Evolutionary conservation across 176 grass and related monocot species (phyloP), one percentile per base, ranked within the genome.

Genomic region (Dactylis glomerata): DNA sequence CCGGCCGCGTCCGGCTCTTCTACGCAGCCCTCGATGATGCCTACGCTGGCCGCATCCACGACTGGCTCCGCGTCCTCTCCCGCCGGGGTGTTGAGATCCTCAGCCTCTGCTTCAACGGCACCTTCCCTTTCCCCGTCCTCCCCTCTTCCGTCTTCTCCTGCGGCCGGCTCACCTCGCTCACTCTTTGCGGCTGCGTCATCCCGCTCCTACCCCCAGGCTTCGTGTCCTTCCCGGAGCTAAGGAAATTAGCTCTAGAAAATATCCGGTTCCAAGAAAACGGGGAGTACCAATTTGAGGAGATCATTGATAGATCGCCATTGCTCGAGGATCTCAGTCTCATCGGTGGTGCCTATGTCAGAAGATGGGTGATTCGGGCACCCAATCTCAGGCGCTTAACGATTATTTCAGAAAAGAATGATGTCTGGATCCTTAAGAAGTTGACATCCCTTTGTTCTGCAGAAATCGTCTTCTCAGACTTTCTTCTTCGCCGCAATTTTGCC

Each of bases 211-310:
- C 34, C 5, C 34, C 34, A 3, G 34, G 34, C 34, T 36, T 36
- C 34, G 34, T 3, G 34, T 2, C 3, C 34, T 36, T 36, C 34
- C 2, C 34, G 34, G 34, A 36, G 34, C 34, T 36, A 5, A 82
- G 30, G 20, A 37, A 6, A 3, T 37, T 83, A 61, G 59, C 0
- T 34, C 37, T 83, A 8, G 10, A 0, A 17, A 31, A 17, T 5
- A 52, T 83, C 17, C 19, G 9, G 22, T 61, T 83, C 12, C 81
- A 42, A 19, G 50, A 45, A 38, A 15, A 59, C 1, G 81, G 68
- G 37, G 68, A 83, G 68, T 59, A 73, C 26, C 51, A 83, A 59
- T 68, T 83, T 37, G 81, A 83, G 36, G 68, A 72, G 52, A 83
- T 83, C 34, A 46, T 73, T 15, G 68, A 57, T 10, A 59, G 36